These are phyloP conservation scores for Saccharomycopsis olivae DNA, from an alignment of 805 yeast species.

Conservation along the genomic window DNA sequence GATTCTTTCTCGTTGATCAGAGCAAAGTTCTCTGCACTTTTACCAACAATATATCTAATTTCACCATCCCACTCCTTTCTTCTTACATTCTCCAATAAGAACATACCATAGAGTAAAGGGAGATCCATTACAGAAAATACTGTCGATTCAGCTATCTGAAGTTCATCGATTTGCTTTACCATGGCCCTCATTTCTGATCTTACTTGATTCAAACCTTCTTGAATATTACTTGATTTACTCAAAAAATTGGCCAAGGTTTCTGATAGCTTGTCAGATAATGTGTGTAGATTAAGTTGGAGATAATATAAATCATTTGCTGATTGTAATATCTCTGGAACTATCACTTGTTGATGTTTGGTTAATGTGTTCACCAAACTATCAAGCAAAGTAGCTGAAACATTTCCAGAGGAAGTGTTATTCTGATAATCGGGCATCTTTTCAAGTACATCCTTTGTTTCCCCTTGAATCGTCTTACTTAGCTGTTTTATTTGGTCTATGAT, in stretches of 20 bases:
- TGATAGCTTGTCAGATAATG: conserved; percentile 25
- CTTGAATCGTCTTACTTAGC: conserved; percentile 20
- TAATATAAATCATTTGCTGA: conserved; percentile 28
- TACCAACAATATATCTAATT: conserved; percentile 22
- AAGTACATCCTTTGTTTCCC: conserved; percentile 20
- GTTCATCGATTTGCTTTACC: conserved; percentile 19
- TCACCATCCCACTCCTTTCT: conserved; percentile 43
- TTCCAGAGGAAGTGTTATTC: conserved; percentile 12
- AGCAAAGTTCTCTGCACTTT: conserved; percentile 48
- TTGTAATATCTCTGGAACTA: conserved; percentile 25
- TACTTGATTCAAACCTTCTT: conserved; percentile 12
- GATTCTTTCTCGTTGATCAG: conserved; percentile 46
- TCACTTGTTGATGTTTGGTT: conserved; percentile 21
- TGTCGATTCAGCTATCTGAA: conserved; percentile 26
- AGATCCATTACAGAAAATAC: conserved; percentile 42
- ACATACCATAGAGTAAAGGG: conserved; percentile 64
- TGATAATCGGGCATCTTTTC: conserved; percentile 9
- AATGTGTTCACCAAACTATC: conserved; percentile 19
- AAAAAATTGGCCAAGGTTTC: conserved; percentile 16
- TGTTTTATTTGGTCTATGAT: conserved; percentile 18
- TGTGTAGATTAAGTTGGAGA: conserved; percentile 25
- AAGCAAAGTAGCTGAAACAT: conserved; percentile 8
- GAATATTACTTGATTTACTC: conserved; percentile 16
- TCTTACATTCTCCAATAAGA: conserved; percentile 49
- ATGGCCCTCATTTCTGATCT: conserved; percentile 20